Percentiles rank a stretch among this genome's conserved stretches.
Evolutionary conservation across 2,329 filamentous ascomycete species (phyloP).

Genomic region (Trichoderma hamatum): DNA sequence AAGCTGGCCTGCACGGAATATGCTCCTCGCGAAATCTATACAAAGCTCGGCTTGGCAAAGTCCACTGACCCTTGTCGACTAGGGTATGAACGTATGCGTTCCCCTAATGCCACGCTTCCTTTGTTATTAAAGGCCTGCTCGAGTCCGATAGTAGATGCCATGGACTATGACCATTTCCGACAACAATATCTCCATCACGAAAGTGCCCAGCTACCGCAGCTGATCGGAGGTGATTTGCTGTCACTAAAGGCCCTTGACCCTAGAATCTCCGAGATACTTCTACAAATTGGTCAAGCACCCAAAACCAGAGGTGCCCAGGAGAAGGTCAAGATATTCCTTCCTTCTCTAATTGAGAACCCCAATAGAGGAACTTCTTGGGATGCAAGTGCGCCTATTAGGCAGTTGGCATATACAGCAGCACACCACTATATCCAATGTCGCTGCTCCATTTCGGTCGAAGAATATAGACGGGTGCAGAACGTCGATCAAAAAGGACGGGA

Average conservation of each 20-base stretch:
- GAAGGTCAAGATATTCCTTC: constrained; percentile 61
- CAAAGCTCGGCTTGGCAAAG: constrained; percentile 46
- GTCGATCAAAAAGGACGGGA: constrained; percentile 37
- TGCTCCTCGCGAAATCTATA: constrained; percentile 43
- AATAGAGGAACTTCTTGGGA: constrained; percentile 61
- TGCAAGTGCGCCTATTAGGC: constrained; percentile 53
- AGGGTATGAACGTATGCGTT: constrained; percentile 42
- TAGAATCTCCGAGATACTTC: constrained; percentile 44
- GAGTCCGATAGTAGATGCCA: constrained; percentile 29
- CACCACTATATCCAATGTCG: constrained; percentile 29
- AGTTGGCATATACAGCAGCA: constrained; percentile 58
- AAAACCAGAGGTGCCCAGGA: constrained; percentile 25
- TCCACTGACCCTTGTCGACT: constrained; percentile 37
- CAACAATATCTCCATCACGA: constrained; percentile 39
- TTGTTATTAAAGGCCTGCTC: constrained; percentile 38
- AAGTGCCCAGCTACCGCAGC: constrained; percentile 29
- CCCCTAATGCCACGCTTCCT: constrained; percentile 36
- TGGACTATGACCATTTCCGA: constrained; percentile 38
- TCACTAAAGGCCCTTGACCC: constrained; percentile 40
- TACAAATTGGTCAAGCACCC: constrained; percentile 36
- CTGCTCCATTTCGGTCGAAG: constrained; percentile 34
- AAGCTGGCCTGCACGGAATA: constrained; percentile 36
- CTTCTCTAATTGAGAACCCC: constrained; percentile 62
- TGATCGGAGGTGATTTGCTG: constrained; percentile 23
- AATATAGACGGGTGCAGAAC: constrained; percentile 44